Evolutionary conservation across 2,329 filamentous ascomycete genomes (phyloP), one percentile per base, ranked within the genome.

Genomic region (Aspergillaceae sp.): DNA sequence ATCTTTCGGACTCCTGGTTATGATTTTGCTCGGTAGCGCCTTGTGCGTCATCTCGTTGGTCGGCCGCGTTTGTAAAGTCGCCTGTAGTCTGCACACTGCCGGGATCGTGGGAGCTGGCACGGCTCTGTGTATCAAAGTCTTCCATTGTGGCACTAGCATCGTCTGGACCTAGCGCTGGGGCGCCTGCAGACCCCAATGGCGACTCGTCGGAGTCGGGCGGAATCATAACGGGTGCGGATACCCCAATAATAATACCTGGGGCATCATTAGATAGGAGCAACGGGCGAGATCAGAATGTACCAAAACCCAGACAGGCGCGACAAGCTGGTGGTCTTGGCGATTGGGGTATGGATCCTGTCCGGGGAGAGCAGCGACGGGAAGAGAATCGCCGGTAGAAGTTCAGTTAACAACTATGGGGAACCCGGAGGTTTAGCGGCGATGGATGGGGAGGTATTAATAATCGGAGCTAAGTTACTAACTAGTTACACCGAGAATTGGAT

Each of bases 1-100:
- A 66, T 52, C 79, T 76, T 43, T 80, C 78, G 2, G 46, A 33
- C 9, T 51, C 40, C 29, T 55, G 55, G 7, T 45, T 46, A 37
- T 54, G 46, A 38, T 53, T 57, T 28, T 48, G 54, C n/a, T 46
- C 46, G 35, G 52, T 44, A 29, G 11, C 10, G 27, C 36, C 36
- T 10, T 38, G 36, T 7, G 46, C 40, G 9, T 51, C 55, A 30
- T 58, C 56, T 42, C 50, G 51, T 27, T 56, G 50, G 43, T 56
- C 58, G 34, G 51, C 48, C n/a, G 48, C 45, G 27, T 45, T 36
- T 38, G 51, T 48, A 40, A 54, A 48, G 43, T 65, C 61, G 37
- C 48, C 54, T 6, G 43, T 48, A 8, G 58, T 44, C 29, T 56
- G 56, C 45, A 50, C 55, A 46, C 59, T 62, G 29, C 58, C 59